Evolutionary conservation across 495 filamentous ascomycete species (phyloP), one percentile per base, ranked within the genome.

Genomic region (Oidiodendron maius): DNA sequence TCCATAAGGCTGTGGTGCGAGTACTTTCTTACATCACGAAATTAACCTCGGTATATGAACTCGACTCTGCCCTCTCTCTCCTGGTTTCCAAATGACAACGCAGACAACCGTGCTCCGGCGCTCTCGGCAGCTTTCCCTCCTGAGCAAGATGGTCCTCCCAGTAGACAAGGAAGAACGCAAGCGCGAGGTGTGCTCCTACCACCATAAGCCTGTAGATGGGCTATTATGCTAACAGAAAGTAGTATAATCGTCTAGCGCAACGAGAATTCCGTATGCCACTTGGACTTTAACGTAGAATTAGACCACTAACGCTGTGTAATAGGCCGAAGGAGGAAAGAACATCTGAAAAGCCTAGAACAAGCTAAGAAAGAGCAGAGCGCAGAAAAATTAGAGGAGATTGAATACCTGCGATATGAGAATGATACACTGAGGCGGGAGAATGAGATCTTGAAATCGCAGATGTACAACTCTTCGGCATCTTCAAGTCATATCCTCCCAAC

Each of bases 261-360:
- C 40, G 60, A 43, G 61, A 63, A 50, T 63, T 63, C 40, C 61
- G 61, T 63, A 63, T 36, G 58, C 32, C 18, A 22, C 15, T 22
- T 18, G 10, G 34, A 1, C 26, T 6, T n/a, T 26, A 11, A 32
- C 12, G 21, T 22, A n/a, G 26, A 36, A 17, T 24, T 10, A 9
- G 24, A 18, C n/a, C 10, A 22, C 50, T 51, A 42, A 53, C 32
- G 20, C 26, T 41, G 1, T 12, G 17, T 13, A 25, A 18, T 26
- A 67, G 64, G 64, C 18, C 63, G 61, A 38, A 48, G 64, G 24
- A 54, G 64, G 34, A 67, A 67, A 48, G 64, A 67, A 46, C 64
- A 67, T 50, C 46, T 67, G n/a, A 65, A 65, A 52, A 63, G 60
- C 17, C 54, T 67, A 3, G 64, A 67, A 44, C 56, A 61, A 28